Conservation (phyloP, 2,329 filamentous ascomycete genomes). For the Paecilomyces dactylethromorphus region DNA sequence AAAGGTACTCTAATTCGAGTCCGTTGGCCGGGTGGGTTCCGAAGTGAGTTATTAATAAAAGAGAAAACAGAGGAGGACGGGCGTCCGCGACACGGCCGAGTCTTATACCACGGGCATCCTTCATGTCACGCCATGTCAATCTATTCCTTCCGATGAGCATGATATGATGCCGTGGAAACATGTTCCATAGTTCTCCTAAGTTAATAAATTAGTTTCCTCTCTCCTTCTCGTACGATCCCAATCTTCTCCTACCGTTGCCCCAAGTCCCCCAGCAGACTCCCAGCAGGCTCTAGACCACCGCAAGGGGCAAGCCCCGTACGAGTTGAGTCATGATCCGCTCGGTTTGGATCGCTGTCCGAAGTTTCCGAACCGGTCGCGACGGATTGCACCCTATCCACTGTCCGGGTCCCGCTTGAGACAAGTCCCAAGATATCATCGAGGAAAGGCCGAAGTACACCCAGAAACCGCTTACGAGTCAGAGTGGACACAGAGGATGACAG, state of each 20-base stretch:
- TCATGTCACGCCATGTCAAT: neutral
- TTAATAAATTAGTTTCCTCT: neutral
- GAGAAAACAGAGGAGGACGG: neutral
- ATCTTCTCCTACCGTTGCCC: neutral
- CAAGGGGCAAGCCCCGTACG: neutral
- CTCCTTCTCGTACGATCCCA: conserved; percentile 3
- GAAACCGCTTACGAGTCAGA: neutral
- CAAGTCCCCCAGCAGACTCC: conserved; percentile 5
- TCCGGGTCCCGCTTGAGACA: neutral
- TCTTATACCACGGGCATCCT: neutral
- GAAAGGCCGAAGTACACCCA: neutral
- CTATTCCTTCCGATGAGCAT: neutral
- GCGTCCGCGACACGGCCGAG: neutral
- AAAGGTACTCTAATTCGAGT: neutral
- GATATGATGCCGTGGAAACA: neutral
- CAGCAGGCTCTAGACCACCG: neutral
- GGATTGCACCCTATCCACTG: neutral
- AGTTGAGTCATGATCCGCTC: neutral
- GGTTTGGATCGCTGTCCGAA: neutral
- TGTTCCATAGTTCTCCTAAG: neutral
- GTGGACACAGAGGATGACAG: neutral
- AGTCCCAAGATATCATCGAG: neutral
- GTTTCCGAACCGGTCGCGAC: neutral
- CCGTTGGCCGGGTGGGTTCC: neutral
- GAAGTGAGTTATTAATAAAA: neutral